These are phyloP conservation scores for Protomyces macrosporus DNA, from an alignment of 1,139 yeast genomes.

Conservation along the genomic window DNA sequence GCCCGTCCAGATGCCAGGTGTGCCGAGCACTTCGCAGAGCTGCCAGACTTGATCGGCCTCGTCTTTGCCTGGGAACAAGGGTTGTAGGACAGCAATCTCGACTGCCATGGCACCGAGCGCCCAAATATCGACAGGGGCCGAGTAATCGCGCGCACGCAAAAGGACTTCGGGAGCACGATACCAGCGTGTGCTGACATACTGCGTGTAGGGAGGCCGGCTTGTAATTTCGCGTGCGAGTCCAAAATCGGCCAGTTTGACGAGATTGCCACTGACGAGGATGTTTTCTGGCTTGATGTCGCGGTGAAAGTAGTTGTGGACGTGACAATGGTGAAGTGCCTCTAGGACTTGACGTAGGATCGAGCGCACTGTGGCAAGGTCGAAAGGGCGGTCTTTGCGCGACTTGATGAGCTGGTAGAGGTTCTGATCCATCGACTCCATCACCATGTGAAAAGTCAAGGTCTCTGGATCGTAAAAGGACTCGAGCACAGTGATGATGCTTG, in stretches of 20 bases:
- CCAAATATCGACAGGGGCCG: slow-evolving; percentile 85
- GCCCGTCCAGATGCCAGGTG: slow-evolving; percentile 45
- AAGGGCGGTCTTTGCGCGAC: slow-evolving; percentile 46
- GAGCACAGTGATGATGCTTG: slow-evolving; percentile 62
- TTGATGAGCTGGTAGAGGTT: slow-evolving; percentile 65
- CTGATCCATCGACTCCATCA: slow-evolving; percentile 85
- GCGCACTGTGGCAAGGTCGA: slow-evolving; percentile 56
- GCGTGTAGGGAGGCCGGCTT: slow-evolving; percentile 51
- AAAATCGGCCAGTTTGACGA: slow-evolving; percentile 82
- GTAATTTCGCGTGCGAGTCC: slow-evolving; percentile 72
- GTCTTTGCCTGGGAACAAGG: slow-evolving; percentile 77
- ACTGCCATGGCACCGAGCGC: slow-evolving; percentile 85
- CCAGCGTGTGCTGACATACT: slow-evolving; percentile 93
- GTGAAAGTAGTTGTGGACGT: slow-evolving; percentile 66
- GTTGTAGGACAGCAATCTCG: slow-evolving; percentile 69
- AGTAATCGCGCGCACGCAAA: slow-evolving; percentile 59
- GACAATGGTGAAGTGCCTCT: slow-evolving; percentile 77
- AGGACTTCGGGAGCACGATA: slow-evolving; percentile 91
- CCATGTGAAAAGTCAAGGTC: slow-evolving; percentile 60
- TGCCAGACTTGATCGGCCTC: slow-evolving; percentile 72
- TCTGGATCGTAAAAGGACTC: slow-evolving; percentile 70
- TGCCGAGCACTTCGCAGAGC: slow-evolving; percentile 63
- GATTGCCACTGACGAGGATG: slow-evolving; percentile 50
- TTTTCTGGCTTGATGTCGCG: slow-evolving; percentile 93
- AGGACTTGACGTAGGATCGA: slow-evolving; percentile 64